Percentiles rank a stretch among this genome's conserved stretches.
phyloP scores from a whole-genome alignment of 179 eudicot genomes.

The Carnegiea gigantea region DNA sequence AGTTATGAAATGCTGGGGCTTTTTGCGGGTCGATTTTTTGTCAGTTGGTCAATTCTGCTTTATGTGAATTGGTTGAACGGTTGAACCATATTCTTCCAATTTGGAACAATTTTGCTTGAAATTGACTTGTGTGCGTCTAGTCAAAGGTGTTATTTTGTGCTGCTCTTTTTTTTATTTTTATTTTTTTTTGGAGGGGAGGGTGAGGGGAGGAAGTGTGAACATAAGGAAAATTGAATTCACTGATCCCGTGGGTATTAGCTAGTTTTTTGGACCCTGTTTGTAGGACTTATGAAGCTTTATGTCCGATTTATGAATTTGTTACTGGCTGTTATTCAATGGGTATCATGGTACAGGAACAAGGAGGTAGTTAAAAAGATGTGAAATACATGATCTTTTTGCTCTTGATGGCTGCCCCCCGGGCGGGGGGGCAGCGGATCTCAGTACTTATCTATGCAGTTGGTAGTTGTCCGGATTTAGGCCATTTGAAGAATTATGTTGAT shows the following conservation, averaged over 20 bases:
- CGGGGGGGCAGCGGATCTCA: neutral
- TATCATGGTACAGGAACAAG: neutral
- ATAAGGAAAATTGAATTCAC: slow-evolving; percentile 8
- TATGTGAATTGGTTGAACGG: neutral
- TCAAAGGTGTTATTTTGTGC: neutral
- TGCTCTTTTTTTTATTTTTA: neutral
- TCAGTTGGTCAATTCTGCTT: slow-evolving; percentile 11
- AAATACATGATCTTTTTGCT: neutral
- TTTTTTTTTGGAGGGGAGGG: neutral
- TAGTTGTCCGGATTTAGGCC: neutral
- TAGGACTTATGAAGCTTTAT: neutral
- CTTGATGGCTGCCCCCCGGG: neutral
- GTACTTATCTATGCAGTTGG: neutral
- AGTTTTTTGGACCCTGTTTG: neutral
- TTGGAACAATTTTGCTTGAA: neutral
- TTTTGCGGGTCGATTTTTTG: slow-evolving; percentile 11
- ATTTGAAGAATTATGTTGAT: neutral
- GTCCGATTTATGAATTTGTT: neutral
- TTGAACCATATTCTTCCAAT: neutral
- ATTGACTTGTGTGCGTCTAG: slow-evolving; percentile 25
- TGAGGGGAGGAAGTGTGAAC: neutral
- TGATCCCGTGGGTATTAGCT: neutral
- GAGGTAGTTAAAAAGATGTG: neutral
- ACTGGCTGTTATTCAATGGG: neutral
- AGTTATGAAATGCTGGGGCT: slow-evolving; percentile 11